Percentiles rank a stretch among this genome's conserved stretches.
Evolutionary conservation across 768 basidiomycete species (phyloP).

Genomic region (Russula olivacea): DNA sequence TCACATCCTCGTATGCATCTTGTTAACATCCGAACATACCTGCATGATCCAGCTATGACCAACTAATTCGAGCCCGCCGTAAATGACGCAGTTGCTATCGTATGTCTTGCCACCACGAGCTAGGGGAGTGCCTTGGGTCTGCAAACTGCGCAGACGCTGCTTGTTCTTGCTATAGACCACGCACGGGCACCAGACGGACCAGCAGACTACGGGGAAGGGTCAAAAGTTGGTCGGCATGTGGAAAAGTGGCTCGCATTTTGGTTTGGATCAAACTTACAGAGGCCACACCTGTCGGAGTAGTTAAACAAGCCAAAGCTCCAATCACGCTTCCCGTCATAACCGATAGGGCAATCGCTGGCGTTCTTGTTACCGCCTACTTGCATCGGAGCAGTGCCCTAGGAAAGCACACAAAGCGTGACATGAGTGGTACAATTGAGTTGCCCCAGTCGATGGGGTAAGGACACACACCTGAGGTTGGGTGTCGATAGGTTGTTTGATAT

Average conservation of each 20-base stretch:
- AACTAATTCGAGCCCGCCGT: not conserved
- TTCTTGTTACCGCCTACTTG: conserved; percentile 24
- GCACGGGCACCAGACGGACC: conserved; percentile 40
- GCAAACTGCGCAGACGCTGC: conserved; percentile 37
- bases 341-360: conserved; percentile 26
- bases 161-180: conserved; percentile 38
- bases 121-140: conserved; percentile 34
- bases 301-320: conserved; percentile 30
- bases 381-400: not conserved
- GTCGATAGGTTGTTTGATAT: not conserved
- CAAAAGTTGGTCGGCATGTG: not conserved
- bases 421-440: not conserved
- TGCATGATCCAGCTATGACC: not conserved
- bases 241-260: not conserved
- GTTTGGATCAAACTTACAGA: conserved; percentile 25
- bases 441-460: not conserved
- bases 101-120: not conserved
- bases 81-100: not conserved
- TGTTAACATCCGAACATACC: not conserved
- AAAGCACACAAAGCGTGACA: not conserved
- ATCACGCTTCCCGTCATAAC: conserved; percentile 32
- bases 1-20: not conserved
- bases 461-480: not conserved
- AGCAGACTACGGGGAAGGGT: conserved; percentile 28
- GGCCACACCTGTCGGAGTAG: conserved; percentile 27